These are phyloP conservation scores for Cyclostephanos tholiformis DNA, from an alignment of 108 stramenopile species.

Conservation along the genomic window DNA sequence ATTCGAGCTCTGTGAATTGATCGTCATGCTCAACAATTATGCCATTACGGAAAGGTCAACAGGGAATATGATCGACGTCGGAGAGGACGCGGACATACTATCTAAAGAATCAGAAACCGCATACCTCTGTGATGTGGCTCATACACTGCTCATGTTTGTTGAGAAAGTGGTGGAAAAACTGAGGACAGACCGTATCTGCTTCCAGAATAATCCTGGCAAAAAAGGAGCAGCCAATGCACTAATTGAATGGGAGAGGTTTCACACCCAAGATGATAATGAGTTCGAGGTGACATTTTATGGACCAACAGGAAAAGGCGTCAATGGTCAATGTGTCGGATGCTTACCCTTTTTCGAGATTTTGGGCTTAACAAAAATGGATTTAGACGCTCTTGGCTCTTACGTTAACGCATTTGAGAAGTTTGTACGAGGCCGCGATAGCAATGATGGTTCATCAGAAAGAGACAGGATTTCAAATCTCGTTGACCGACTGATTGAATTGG, in stretches of 20 bases:
- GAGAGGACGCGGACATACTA: slow-evolving; percentile 4
- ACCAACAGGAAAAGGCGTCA: slow-evolving; percentile 61
- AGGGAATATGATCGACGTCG: slow-evolving; percentile 35
- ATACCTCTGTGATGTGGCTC: slow-evolving; percentile 59
- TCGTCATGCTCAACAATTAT: slow-evolving; percentile 49
- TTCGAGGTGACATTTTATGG: slow-evolving; percentile 66
- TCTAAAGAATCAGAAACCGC: slow-evolving; percentile 23
- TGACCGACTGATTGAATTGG: slow-evolving; percentile 44
- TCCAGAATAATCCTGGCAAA: slow-evolving; percentile 57
- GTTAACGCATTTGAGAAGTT: slow-evolving; percentile 40
- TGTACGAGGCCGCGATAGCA: slow-evolving; percentile 23
- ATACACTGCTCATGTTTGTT: slow-evolving; percentile 67
- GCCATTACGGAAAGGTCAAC: slow-evolving; percentile 37
- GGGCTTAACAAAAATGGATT: slow-evolving; percentile 27
- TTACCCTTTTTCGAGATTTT: slow-evolving; percentile 50
- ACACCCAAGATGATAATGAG: slow-evolving; percentile 61
- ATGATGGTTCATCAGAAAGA: slow-evolving; percentile 21
- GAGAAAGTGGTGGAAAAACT: slow-evolving; percentile 60
- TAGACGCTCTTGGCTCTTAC: slow-evolving; percentile 4
- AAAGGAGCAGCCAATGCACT: slow-evolving; percentile 44
- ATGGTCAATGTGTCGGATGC: slow-evolving; percentile 65
- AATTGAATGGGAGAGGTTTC: slow-evolving; percentile 51
- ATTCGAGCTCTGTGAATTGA: slow-evolving; percentile 66
- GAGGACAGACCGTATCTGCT: slow-evolving; percentile 33
- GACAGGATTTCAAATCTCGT: slow-evolving; percentile 41